Conservation (phyloP, 2,329 filamentous ascomycete species). For the Fusarium tupiense region DNA sequence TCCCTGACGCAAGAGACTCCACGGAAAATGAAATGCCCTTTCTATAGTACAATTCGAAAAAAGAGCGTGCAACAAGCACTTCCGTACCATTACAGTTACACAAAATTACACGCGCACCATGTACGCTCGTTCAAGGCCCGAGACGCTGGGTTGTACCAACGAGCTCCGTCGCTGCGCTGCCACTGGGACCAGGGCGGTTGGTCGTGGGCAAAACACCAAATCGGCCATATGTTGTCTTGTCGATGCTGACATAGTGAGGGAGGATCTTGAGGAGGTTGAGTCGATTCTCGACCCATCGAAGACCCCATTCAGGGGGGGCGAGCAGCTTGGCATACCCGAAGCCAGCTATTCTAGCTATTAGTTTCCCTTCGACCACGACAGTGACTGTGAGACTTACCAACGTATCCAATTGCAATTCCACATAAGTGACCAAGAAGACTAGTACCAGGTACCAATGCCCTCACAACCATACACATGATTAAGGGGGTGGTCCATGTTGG, state of each 20-base stretch:
- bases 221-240: conserved; percentile 94
- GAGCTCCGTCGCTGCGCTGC: conserved; percentile 66
- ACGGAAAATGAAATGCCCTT: conserved; percentile 18
- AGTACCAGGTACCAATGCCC: conserved; percentile 80
- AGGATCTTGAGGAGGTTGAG: conserved; percentile 84
- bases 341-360: conserved; percentile 65
- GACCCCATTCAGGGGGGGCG: conserved; percentile 85
- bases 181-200: conserved; percentile 49
- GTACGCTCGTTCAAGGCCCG: conserved; percentile 63
- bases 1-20: conserved; percentile 19
- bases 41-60: conserved; percentile 37
- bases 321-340: conserved; percentile 90
- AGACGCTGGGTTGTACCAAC: conserved; percentile 71
- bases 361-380: background rate
- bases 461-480: conserved; percentile 77
- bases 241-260: conserved; percentile 92
- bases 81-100: conserved; percentile 7
- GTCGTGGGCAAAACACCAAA: conserved; percentile 85
- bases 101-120: conserved; percentile 15
- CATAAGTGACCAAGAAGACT: conserved; percentile 89
- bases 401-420: conserved; percentile 84
- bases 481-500: conserved; percentile 93
- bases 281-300: conserved; percentile 89
- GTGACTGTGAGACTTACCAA: conserved; percentile 68
- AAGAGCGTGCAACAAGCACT: conserved; percentile 6